A percentile compares a stretch with the other conserved stretches of the same genome.
Evolutionary conservation across 768 basidiomycete genomes (phyloP).

Genomic region (Phaeotremella fagi): DNA sequence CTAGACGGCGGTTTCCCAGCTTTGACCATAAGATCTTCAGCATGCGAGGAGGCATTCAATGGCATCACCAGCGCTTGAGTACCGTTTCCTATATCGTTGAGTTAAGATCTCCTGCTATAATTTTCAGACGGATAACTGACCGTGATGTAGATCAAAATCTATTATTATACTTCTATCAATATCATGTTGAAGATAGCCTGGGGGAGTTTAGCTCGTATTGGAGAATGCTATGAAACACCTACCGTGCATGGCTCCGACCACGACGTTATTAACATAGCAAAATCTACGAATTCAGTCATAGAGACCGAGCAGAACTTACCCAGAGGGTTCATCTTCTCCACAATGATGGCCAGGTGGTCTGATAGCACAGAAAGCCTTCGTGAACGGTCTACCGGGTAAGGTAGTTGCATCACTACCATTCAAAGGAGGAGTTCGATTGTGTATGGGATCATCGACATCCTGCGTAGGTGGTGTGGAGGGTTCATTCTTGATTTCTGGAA

Average conservation of each 20-base stretch:
- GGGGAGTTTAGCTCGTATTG: too few species aligned
- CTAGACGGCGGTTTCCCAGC: conserved; percentile 42
- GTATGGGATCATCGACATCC: not conserved
- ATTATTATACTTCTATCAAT: conserved; percentile 76
- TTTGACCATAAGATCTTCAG: conserved; percentile 54
- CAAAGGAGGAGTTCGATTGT: not conserved
- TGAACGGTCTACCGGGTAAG: conserved; percentile 3
- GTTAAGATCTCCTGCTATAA: too few species aligned
- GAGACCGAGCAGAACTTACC: conserved; percentile 49
- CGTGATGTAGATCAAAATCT: conserved; percentile 90
- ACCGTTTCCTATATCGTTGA: conserved; percentile 63
- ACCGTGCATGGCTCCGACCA: conserved; percentile 87
- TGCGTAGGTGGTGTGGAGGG: conserved; percentile 23
- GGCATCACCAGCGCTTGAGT: conserved; percentile 89
- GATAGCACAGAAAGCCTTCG: conserved; percentile 70
- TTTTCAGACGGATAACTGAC: conserved; percentile 49
- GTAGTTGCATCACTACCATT: too few species aligned
- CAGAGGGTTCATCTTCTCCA: conserved; percentile 79
- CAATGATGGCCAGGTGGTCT: conserved; percentile 94
- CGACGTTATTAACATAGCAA: conserved; percentile 93
- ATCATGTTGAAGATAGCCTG: conserved; percentile 75
- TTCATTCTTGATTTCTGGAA: not conserved
- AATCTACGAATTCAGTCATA: conserved; percentile 53
- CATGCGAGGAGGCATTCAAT: conserved; percentile 81
- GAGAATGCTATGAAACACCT: too few species aligned